These are phyloP conservation scores for Cladosporium sp. DNA, from an alignment of 2,329 filamentous ascomycete genomes.

Conservation along the genomic window DNA sequence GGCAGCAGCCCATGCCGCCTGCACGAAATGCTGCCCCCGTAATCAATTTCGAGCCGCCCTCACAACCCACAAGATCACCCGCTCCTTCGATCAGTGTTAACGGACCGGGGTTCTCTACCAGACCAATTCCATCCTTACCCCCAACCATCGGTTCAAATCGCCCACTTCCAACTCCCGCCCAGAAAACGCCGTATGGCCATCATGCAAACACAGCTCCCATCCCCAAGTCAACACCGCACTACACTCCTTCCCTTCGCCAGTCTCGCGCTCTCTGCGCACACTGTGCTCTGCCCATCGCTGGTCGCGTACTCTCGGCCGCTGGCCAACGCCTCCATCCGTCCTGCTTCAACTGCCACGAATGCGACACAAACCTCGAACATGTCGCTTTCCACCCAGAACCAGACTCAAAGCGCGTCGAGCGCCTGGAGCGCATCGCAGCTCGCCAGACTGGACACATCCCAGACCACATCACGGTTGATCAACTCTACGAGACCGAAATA, in stretches of 20 bases:
- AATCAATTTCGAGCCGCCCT: constrained; percentile 15
- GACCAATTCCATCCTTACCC: constrained; percentile 14
- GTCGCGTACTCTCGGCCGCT: constrained; percentile 80
- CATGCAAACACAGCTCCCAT: constrained; percentile 29
- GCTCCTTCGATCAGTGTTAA: constrained; percentile 21
- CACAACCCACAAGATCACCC: neutral
- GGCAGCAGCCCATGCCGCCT: neutral
- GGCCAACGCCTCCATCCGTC: constrained; percentile 85
- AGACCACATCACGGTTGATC: constrained; percentile 57
- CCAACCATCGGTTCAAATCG: constrained; percentile 24
- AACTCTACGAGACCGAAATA: constrained; percentile 24
- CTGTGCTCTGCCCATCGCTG: constrained; percentile 79
- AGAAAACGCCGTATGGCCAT: constrained; percentile 31
- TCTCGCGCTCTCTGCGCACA: constrained; percentile 75
- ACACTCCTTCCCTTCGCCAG: constrained; percentile 43
- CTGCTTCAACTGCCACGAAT: constrained; percentile 87
- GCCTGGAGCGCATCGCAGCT: constrained; percentile 67
- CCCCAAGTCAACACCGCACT: constrained; percentile 39
- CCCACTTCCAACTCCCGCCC: constrained; percentile 48
- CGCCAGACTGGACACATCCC: constrained; percentile 53
- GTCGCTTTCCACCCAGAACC: constrained; percentile 96
- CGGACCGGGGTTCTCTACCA: constrained; percentile 13
- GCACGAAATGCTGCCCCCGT: neutral
- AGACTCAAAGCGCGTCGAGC: constrained; percentile 62
- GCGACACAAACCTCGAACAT: constrained; percentile 82